Evolutionary conservation across 108 stramenopile species (phyloP).

Genomic region (Pseudonitzschia delicatissima): DNA sequence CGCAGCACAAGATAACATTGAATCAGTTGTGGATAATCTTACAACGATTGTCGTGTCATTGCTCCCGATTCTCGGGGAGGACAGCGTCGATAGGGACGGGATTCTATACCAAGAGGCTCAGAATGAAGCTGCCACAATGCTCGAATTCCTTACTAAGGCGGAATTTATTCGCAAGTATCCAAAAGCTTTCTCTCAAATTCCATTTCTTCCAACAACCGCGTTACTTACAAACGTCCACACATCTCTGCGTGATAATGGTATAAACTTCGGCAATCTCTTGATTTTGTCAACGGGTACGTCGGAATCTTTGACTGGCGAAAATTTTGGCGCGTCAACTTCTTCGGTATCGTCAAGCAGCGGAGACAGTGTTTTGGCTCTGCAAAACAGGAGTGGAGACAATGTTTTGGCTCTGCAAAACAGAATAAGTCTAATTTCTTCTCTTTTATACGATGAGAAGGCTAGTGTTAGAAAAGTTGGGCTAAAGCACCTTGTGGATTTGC

Average conservation of each 20-base stretch:
- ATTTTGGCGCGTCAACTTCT: neutral
- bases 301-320: constrained; percentile 13
- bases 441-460: constrained; percentile 66
- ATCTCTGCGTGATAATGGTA: constrained; percentile 48
- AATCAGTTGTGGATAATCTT: constrained; percentile 53
- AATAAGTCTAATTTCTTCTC: constrained; percentile 24
- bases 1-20: constrained; percentile 37
- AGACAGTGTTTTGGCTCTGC: constrained; percentile 33
- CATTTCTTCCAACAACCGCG: constrained; percentile 64
- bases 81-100: constrained; percentile 6
- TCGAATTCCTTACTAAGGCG: constrained; percentile 53
- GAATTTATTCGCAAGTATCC: constrained; percentile 45
- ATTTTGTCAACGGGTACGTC: constrained; percentile 37
- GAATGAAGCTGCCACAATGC: constrained; percentile 48
- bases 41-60: constrained; percentile 71
- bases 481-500: constrained; percentile 58
- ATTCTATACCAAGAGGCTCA: constrained; percentile 12
- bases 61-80: constrained; percentile 59
- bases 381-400: constrained; percentile 29
- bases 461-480: constrained; percentile 71
- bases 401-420: constrained; percentile 44
- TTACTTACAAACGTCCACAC: constrained; percentile 45
- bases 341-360: constrained; percentile 4
- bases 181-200: constrained; percentile 57
- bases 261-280: constrained; percentile 67